These are phyloP conservation scores for Suhomyces anneliseae DNA, from an alignment of 1,139 yeast genomes.

Conservation along the genomic window DNA sequence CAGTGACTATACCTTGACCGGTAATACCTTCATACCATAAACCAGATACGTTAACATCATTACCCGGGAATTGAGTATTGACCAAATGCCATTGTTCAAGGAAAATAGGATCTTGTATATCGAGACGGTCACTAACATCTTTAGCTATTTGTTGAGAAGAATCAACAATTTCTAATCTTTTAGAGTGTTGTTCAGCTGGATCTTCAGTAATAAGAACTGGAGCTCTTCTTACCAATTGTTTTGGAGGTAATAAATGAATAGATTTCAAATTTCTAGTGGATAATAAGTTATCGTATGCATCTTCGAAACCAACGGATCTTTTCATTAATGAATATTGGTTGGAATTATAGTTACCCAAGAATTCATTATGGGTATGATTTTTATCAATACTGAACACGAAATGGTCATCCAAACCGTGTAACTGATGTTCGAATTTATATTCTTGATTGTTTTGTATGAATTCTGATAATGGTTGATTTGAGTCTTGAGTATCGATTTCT, in stretches of 20 bases:
- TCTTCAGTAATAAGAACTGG: constrained; percentile 34
- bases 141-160: constrained; percentile 46
- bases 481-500: constrained; percentile 45
- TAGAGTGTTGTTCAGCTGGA: not conserved
- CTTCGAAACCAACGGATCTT: constrained; percentile 29
- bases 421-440: constrained; percentile 55
- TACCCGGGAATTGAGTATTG: constrained; percentile 69
- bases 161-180: constrained; percentile 32
- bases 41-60: constrained; percentile 85
- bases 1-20: constrained; percentile 80
- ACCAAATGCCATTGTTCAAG: constrained; percentile 86
- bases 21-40: constrained; percentile 83
- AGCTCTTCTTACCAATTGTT: constrained; percentile 45
- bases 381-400: constrained; percentile 60
- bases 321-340: constrained; percentile 27
- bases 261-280: constrained; percentile 35
- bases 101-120: constrained; percentile 79
- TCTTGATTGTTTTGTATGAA: constrained; percentile 38
- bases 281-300: constrained; percentile 29
- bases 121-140: constrained; percentile 52
- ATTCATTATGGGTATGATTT: constrained; percentile 30
- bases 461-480: constrained; percentile 27
- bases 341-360: constrained; percentile 40
- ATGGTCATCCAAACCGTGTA: constrained; percentile 57
- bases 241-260: constrained; percentile 53